A percentile compares a stretch with the other conserved stretches of the same genome.
Conservation (phyloP, 1,284 basidiomycete genomes). For the Quambalaria eucalypti region DNA sequence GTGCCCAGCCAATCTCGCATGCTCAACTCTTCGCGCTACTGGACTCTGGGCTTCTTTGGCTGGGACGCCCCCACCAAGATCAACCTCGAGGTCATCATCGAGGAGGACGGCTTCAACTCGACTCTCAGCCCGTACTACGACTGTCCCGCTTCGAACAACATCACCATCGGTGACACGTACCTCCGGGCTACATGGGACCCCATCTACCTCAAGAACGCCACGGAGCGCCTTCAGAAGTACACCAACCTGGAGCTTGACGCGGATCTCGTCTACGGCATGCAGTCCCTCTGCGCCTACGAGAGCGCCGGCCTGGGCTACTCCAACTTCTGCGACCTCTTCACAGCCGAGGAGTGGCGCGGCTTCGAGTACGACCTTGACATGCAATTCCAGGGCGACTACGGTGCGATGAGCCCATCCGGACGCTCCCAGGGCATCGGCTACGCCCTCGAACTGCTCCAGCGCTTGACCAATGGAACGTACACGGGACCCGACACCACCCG, state of each 20-base stretch:
- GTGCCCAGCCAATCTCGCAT: slow-evolving; percentile 58
- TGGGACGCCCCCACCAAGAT: slow-evolving; percentile 25
- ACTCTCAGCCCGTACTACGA: slow-evolving; percentile 67
- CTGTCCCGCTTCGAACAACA: slow-evolving; percentile 52
- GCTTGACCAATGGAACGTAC: slow-evolving; percentile 23
- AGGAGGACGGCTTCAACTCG: slow-evolving; percentile 60
- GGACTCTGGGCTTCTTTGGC: slow-evolving; percentile 33
- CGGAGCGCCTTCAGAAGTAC: slow-evolving; percentile 29
- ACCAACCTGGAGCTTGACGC: slow-evolving; percentile 48
- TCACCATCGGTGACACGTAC: slow-evolving; percentile 57
- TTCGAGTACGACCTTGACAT: slow-evolving; percentile 59
- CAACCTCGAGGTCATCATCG: slow-evolving; percentile 39
- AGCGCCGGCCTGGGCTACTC: slow-evolving; percentile 30
- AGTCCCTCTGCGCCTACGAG: slow-evolving; percentile 47
- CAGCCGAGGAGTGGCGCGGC: slow-evolving; percentile 75
- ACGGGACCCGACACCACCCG: slow-evolving; percentile 25
- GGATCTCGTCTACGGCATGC: slow-evolving; percentile 31
- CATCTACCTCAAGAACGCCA: slow-evolving; percentile 34
- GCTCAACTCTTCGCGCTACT: slow-evolving; percentile 75
- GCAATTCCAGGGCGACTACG: slow-evolving; percentile 56
- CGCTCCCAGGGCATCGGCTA: slow-evolving; percentile 75
- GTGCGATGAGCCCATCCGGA: slow-evolving; percentile 67
- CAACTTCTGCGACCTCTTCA: slow-evolving; percentile 77
- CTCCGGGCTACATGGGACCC: slow-evolving; percentile 43
- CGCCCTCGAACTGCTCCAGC: slow-evolving; percentile 49